Evolutionary conservation across 1,139 yeast genomes (phyloP), one percentile per base, ranked within the genome.

Genomic region (Blastobotrys serpentis): DNA sequence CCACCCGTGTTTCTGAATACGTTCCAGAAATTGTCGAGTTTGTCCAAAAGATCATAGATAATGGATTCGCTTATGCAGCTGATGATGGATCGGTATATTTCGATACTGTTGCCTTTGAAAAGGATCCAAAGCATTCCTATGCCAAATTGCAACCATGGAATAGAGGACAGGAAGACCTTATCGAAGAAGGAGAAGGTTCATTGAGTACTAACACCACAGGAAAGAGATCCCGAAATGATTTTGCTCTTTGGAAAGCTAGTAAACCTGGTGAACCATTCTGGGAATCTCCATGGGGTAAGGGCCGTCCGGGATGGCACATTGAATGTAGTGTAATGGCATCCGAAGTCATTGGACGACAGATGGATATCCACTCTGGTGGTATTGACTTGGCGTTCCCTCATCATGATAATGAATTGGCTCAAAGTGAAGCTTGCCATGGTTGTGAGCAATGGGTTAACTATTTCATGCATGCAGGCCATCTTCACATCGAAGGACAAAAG

Each of bases 261-360:
- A 92, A 92, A 65, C 92, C 95, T 1, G 99, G 99, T 59, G 99
- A 92, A 71, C 99, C 99, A 16, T 78, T 82, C 41, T 92, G 98
- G 98, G 77, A 76, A 2, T 87, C 96, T 2, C 90, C 94, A 36
- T 92, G 98, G 98, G 98, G 98, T 30, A 75, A 76, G 52, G 99
- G 98, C 44, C 84, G 99, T 67, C 99, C 99, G 2, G 99, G 99
- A 1, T 92, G 99, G 99, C 99, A 92, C 66, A 92, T 92, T 67
- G 99, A 92, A 70, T 92, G 99, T 75, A 89, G 98, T 4, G 98
- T 92, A 13, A 92, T 92, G 99, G 98, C 98, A 1, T 79, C 92
- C 47, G 96, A 89, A 60, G 78, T 89, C 43, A 76, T 86, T 39
- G 98, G 98, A 1, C 70, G 78, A 30, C 76, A 77, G 50, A 85